A percentile compares a stretch with the other conserved stretches of the same genome.
phyloP scores from a whole-genome alignment of 139 green algal species.

The Picochlorum sp. region DNA sequence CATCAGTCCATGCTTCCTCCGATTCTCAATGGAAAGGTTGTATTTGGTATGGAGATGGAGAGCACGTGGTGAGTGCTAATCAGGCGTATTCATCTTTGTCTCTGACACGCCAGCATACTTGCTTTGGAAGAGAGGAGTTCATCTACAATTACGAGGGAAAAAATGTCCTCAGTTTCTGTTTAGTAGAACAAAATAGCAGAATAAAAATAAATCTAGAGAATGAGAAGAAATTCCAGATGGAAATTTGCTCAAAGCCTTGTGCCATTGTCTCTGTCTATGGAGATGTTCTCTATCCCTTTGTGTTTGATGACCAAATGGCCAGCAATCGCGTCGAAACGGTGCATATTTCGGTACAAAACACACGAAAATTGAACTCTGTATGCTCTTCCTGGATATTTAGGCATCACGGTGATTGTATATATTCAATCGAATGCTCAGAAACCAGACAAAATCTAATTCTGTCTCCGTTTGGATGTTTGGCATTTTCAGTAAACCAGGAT shows the following conservation, averaged over 20 bases:
- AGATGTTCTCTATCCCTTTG: slow-evolving; percentile 6
- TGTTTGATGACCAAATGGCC: no score
- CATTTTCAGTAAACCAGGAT: no score
- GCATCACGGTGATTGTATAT: slow-evolving; percentile 19
- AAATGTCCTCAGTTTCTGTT: no score
- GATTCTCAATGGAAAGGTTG: background rate
- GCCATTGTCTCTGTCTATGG: slow-evolving; percentile 19
- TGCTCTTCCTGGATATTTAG: slow-evolving; percentile 15
- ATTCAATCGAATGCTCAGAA: slow-evolving; percentile 4
- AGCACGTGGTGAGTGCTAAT: background rate
- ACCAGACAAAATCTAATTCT: background rate
- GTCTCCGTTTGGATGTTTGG: background rate
- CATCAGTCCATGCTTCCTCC: background rate
- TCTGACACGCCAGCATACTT: background rate
- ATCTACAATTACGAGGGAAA: no score
- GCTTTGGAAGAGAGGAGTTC: slow-evolving; percentile 1
- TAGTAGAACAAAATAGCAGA: no score
- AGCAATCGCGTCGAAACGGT: no score
- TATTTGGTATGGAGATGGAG: background rate
- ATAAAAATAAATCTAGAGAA: no score
- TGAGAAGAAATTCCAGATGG: slow-evolving; percentile 3
- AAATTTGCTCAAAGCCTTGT: slow-evolving; percentile 10
- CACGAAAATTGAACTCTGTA: no score
- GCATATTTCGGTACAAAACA: no score
- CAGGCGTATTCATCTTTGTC: background rate